Base-by-base conservation (phyloP, 805 yeast genomes). In the Lachancea dasiensis region DNA sequence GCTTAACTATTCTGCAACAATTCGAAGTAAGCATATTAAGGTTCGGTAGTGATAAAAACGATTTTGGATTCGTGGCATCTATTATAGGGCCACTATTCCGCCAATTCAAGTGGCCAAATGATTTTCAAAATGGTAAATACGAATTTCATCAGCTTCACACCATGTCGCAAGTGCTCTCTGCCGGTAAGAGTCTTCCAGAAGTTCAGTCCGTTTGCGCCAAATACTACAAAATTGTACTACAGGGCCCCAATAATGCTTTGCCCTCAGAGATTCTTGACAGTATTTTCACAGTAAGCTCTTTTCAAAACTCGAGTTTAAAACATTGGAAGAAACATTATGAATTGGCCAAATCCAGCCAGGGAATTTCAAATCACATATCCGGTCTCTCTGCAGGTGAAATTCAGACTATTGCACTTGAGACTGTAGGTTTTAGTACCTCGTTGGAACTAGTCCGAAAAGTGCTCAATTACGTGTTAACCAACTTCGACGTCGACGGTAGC, bases 251-350 rank as follows among this genome's bases (percentile, higher is more conserved):
- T 25, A 50, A 65, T 15, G 54, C 71, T 0, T 64, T 78, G 27
- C 85, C 87, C 2, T 63, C 62, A 34, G 75, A 71, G 44, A 45
- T 81, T 14, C 51, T 75, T 13, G 58, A 67, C 6, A 61, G 73
- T 19, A 60, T 69, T 5, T 58, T 79, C 35, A 61, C 68, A 9
- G 57, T 70, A 8, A 56, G 67, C 3, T 60, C 76, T 23, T 53
- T 59, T 20, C 57, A 59, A 28, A 60, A 61, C 25, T 57, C 60
- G 35, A 72, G 51, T 16, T 48, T 53, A 8, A 58, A 74, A 46
- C 78, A 75, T 25, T 81, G 79, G 69, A 81, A 81, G 55, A 78
- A 73, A 47, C 59, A 79, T 5, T 58, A 71, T 23, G 75, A 73
- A 22, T 53, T 79, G 14, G 72, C 70, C 9, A 76, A 75, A 44